Conservation (phyloP, 345 rosid genomes). For the Salix caprea region DNA sequence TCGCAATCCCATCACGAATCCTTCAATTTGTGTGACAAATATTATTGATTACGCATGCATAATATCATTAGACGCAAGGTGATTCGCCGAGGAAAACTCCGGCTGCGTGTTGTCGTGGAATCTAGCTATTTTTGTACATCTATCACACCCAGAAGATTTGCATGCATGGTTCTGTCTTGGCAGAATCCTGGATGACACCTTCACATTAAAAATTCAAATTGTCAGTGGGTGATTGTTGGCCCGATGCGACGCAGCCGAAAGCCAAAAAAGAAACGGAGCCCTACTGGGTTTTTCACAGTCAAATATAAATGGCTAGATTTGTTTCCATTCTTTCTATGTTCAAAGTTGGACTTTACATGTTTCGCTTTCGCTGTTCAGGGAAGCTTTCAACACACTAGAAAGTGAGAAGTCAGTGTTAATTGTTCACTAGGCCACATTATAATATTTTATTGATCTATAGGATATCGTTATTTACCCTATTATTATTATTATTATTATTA, state of each 20-base stretch:
- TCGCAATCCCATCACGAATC: conserved; percentile 6
- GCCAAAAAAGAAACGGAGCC: neutral
- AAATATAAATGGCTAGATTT: neutral
- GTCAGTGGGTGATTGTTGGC: neutral
- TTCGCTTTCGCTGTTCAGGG: neutral
- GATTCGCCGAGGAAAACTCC: neutral
- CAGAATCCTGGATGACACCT: neutral
- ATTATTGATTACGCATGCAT: neutral
- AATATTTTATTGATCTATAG: neutral
- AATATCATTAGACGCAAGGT: neutral
- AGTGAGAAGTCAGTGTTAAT: neutral
- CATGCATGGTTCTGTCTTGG: neutral
- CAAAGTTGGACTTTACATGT: neutral
- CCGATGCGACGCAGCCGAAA: neutral
- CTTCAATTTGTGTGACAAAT: conserved; percentile 3
- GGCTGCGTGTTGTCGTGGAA: neutral
- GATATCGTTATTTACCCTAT: neutral
- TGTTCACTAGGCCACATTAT: neutral
- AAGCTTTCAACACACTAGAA: neutral
- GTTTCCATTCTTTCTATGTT: neutral
- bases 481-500: neutral
- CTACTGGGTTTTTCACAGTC: neutral
- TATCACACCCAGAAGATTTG: neutral
- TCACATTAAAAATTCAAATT: neutral
- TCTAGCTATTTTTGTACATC: neutral